phyloP scores from a whole-genome alignment of 1,139 yeast species.

The Yamadazyma trypodendri region DNA sequence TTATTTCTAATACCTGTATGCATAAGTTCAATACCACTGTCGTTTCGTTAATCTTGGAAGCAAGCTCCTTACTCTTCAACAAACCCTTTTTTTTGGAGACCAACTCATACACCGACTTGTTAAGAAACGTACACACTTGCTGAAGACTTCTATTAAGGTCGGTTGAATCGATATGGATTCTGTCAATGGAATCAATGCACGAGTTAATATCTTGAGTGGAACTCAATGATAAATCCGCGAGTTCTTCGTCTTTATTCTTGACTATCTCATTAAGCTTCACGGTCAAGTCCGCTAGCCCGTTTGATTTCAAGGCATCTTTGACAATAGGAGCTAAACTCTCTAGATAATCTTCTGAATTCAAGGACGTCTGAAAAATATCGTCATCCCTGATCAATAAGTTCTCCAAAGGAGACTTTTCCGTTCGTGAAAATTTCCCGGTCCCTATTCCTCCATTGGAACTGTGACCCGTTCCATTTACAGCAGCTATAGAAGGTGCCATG shows the following conservation, averaged over 20 bases:
- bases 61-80: constrained; percentile 56
- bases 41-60: constrained; percentile 62
- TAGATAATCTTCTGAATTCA: constrained; percentile 67
- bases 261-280: constrained; percentile 57
- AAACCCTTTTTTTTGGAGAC: constrained; percentile 56
- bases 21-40: constrained; percentile 63
- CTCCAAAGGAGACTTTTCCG: constrained; percentile 39
- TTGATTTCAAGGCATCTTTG: constrained; percentile 58
- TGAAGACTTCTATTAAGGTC: constrained; percentile 53
- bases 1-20: constrained; percentile 78
- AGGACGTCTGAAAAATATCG: constrained; percentile 47
- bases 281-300: constrained; percentile 58
- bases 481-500: constrained; percentile 12
- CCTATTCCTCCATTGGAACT: too few relatives aligned
- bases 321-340: constrained; percentile 83
- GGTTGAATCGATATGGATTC: constrained; percentile 54
- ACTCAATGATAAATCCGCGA: constrained; percentile 59
- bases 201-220: constrained; percentile 59
- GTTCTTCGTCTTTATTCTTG: constrained; percentile 59
- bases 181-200: constrained; percentile 55
- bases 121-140: constrained; percentile 52
- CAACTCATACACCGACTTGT: constrained; percentile 63
- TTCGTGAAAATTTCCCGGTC: background rate
- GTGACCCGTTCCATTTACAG: constrained; percentile 2
- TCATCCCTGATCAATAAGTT: constrained; percentile 43